phyloP scores from a whole-genome alignment of 1,284 basidiomycete species.

The Boletus calvinii region DNA sequence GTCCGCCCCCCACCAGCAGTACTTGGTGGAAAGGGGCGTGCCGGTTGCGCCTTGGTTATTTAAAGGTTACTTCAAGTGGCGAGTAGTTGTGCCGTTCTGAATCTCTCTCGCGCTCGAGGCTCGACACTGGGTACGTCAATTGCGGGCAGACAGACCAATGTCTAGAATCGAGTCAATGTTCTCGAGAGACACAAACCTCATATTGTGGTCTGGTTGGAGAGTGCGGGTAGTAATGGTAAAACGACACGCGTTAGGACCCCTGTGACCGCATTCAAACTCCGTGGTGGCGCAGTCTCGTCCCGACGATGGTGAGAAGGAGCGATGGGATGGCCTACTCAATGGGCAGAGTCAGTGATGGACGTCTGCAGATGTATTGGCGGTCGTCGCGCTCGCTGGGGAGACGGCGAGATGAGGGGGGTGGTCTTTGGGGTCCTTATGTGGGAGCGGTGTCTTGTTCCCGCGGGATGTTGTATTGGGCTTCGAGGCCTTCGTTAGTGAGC shows the following conservation, averaged over 20 bases:
- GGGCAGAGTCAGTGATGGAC: neutral
- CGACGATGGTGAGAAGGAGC: slow-evolving; percentile 1
- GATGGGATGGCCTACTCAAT: neutral
- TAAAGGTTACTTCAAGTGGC: too few species aligned
- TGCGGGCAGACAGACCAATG: neutral
- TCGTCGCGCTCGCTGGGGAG: neutral
- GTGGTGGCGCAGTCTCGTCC: slow-evolving; percentile 16
- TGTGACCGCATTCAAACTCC: slow-evolving; percentile 31
- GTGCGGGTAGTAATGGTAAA: neutral
- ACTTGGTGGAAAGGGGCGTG: neutral
- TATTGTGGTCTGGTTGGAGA: neutral
- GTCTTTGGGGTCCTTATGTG: slow-evolving; percentile 20
- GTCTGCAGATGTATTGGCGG: neutral
- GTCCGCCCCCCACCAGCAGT: too few species aligned
- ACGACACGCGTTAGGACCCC: slow-evolving; percentile 25
- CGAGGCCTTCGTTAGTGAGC: slow-evolving; percentile 28
- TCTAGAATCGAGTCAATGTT: neutral
- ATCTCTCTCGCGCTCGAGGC: neutral
- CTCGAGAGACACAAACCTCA: neutral
- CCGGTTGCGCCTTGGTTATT: neutral
- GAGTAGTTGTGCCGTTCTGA: too few species aligned
- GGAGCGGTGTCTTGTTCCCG: slow-evolving; percentile 33
- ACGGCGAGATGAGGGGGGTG: neutral
- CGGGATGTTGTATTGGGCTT: slow-evolving; percentile 27
- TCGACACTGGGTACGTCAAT: neutral